Conservation (phyloP, 75 land plant species). For the Pseudotsuga menziesii region DNA sequence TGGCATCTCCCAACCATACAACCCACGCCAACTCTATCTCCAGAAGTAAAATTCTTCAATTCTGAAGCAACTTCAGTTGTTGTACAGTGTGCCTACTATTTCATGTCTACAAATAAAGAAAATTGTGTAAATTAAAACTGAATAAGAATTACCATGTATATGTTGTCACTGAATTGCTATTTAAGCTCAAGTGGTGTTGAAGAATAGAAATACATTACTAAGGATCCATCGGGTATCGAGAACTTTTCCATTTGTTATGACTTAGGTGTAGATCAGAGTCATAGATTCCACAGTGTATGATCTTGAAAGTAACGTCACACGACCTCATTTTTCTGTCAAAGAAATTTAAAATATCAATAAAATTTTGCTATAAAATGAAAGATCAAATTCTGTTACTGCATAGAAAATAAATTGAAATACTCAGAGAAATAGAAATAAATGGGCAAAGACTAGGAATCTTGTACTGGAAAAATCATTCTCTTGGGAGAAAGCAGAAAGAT, state of each 20-base stretch:
- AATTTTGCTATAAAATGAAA: background rate
- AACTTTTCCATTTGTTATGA: too few species aligned
- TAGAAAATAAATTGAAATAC: too few species aligned
- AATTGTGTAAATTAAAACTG: too few species aligned
- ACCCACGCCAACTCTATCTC: slow-evolving; percentile 67
- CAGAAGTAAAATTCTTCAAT: slow-evolving; percentile 53
- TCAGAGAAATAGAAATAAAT: too few species aligned
- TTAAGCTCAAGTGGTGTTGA: too few species aligned
- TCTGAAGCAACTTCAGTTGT: slow-evolving; percentile 47
- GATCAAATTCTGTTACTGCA: too few species aligned
- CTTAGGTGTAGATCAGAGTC: slow-evolving; percentile 17
- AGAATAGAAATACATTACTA: slow-evolving; percentile 20
- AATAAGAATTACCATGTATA: too few species aligned
- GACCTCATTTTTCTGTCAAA: slow-evolving; percentile 25
- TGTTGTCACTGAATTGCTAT: too few species aligned
- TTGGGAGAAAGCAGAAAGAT: too few species aligned
- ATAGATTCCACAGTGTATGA: slow-evolving; percentile 45
- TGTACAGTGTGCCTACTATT: slow-evolving; percentile 52
- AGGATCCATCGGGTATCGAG: too few species aligned
- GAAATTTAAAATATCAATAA: background rate
- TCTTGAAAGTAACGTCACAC: background rate
- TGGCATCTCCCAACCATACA: slow-evolving; percentile 50
- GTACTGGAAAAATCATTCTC: too few species aligned
- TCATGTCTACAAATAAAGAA: slow-evolving; percentile 43
- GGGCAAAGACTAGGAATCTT: too few species aligned